phyloP scores from a whole-genome alignment of 2,329 filamentous ascomycete species.

The Huntiella moniliformis region DNA sequence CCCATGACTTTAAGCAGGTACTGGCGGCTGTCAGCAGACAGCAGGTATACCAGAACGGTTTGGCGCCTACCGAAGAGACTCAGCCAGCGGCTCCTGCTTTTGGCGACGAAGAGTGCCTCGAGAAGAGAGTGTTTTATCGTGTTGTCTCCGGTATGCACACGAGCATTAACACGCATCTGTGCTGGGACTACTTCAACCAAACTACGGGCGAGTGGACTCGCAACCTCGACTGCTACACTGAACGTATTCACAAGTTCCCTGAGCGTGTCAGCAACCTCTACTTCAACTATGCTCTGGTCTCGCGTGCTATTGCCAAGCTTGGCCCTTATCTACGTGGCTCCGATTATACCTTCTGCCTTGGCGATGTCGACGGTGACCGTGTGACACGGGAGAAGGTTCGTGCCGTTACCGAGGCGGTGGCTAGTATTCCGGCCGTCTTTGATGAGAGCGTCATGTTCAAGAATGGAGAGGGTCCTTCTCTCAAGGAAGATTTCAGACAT shows the following conservation, averaged over 20 bases:
- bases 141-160: conserved; percentile 96
- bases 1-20: conserved; percentile 41
- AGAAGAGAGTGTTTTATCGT: conserved; percentile 96
- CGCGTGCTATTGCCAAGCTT: conserved; percentile 79
- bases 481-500: conserved; percentile 95
- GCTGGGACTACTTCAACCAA: conserved; percentile 91
- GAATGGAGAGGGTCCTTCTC: conserved; percentile 49
- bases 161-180: conserved; percentile 88
- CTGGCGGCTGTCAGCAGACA: conserved; percentile 40
- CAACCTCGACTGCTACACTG: conserved; percentile 74
- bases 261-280: conserved; percentile 95
- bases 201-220: conserved; percentile 84
- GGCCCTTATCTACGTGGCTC: conserved; percentile 50
- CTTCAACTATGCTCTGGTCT: conserved; percentile 95
- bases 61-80: conserved; percentile 23
- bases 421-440: conserved; percentile 62
- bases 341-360: conserved; percentile 79
- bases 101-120: conserved; percentile 77
- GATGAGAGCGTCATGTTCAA: conserved; percentile 94
- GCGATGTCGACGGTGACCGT: conserved; percentile 60
- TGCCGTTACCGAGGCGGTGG: conserved; percentile 52
- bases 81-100: conserved; percentile 44
- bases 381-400: conserved; percentile 67
- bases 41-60: conserved; percentile 38
- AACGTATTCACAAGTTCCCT: conserved; percentile 64